Base-by-base conservation (phyloP, 1,139 yeast species). In the Suhomyces panamericanus region DNA sequence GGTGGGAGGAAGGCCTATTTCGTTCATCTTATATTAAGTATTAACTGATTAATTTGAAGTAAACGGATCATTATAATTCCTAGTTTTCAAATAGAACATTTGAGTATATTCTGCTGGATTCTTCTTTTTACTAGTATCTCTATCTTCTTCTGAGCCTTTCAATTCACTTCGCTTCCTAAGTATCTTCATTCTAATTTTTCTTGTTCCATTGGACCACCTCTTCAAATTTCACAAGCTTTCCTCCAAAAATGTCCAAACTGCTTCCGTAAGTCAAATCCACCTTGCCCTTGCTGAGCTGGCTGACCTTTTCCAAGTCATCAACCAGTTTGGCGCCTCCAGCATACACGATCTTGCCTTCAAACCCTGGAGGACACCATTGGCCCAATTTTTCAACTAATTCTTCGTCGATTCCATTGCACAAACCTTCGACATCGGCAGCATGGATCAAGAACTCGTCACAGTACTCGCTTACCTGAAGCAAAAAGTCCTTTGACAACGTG, bases 401-500 rank as follows among this genome's bases (percentile, higher is more conserved):
- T 57, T 83, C 83, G 58, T 93, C 99, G 35, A 93, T 87, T 0
- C 99, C 99, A 35, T 81, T 78, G 62, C 99, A 93, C 22, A 93
- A 73, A 0, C 99, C 99, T 65, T 93, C 99, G 3, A 93, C 98
- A 63, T 93, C 99, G 0, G 99, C 99, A 3, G 99, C 99, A 66
- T 93, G 99, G 22, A 93, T 84, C 48, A 93, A 70, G 58, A 91
- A 87, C 65, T 93, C 99, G 51, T 81, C 78, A 58, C 98, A 88
- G 63, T 85, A 87, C 41, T 72, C 47, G 12, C 85, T 68, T 31
- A 93, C 75, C 44, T 64, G 51, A 5, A 56, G 62, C 45, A 93
- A 75, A 27, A 87, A 78, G 27, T 77, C 78, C 34, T 63, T 62
- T 41, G 73, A 71, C 44, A 93, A 70, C 44, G 68, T 77, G 40